A percentile compares a stretch with the other conserved stretches of the same genome.
phyloP scores from a whole-genome alignment of 2,329 filamentous ascomycete genomes.

The Microdochium trichocladiopsis region DNA sequence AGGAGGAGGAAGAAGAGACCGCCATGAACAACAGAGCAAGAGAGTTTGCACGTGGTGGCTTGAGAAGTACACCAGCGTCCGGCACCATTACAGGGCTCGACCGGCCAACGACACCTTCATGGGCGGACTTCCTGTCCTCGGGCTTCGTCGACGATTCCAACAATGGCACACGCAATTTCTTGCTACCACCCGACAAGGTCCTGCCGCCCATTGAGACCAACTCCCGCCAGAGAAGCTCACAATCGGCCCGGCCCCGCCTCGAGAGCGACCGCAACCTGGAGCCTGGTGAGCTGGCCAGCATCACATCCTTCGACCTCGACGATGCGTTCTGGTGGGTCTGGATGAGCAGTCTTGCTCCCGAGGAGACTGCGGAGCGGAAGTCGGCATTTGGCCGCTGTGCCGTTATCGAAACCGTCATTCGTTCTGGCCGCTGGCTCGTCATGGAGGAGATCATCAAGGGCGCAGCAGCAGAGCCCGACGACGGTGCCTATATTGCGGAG shows the following conservation, averaged over 20 bases:
- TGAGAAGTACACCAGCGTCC: conserved; percentile 62
- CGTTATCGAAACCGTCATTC: conserved; percentile 80
- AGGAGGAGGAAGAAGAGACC: conserved; percentile 61
- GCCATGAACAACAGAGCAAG: conserved; percentile 20
- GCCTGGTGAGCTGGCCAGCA: conserved; percentile 90
- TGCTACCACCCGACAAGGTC: conserved; percentile 87
- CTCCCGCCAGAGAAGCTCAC: conserved; percentile 74
- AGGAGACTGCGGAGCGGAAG: conserved; percentile 81
- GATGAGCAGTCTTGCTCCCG: conserved; percentile 91
- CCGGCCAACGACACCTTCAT: conserved; percentile 90
- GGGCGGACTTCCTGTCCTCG: conserved; percentile 94
- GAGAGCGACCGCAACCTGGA: conserved; percentile 65
- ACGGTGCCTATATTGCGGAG: conserved; percentile 84
- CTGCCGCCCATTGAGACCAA: conserved; percentile 74
- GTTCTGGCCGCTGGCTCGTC: conserved; percentile 79
- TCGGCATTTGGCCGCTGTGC: conserved; percentile 91
- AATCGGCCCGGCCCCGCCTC: conserved; percentile 71
- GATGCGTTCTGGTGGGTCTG: conserved; percentile 99
- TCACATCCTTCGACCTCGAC: conserved; percentile 77
- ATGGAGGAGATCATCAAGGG: conserved; percentile 96
- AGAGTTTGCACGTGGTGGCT: conserved; percentile 24
- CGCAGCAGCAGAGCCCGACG: conserved; percentile 75
- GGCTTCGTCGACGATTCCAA: conserved; percentile 78
- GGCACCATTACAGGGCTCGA: conserved; percentile 54
- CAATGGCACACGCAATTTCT: conserved; percentile 55